phyloP scores from a whole-genome alignment of 2,329 filamentous ascomycete genomes.

The Tolypocladium tundrense region DNA sequence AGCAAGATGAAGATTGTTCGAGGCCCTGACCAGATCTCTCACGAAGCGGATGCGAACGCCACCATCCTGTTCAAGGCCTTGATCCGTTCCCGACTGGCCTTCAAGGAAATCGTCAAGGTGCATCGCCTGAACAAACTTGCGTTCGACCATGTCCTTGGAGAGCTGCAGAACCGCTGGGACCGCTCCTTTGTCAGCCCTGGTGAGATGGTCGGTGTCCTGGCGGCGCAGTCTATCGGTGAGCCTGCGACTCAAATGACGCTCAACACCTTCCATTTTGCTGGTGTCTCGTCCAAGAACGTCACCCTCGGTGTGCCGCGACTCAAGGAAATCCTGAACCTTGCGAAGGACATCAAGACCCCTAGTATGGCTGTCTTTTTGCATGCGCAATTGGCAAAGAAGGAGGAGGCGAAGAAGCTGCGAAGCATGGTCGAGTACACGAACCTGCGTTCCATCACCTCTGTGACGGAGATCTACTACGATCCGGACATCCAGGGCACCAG shows the following conservation, averaged over 20 bases:
- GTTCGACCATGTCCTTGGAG: conserved; percentile 84
- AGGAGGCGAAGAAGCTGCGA: conserved; percentile 74
- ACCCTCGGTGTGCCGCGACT: conserved; percentile 97
- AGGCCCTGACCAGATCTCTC: conserved; percentile 70
- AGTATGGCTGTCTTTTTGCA: conserved; percentile 89
- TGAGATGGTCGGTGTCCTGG: conserved; percentile 97
- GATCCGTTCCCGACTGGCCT: conserved; percentile 78
- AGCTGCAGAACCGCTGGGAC: conserved; percentile 80
- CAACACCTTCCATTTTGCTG: conserved; percentile 99
- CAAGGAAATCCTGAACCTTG: conserved; percentile 98
- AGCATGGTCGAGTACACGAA: conserved; percentile 92
- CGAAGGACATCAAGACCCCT: conserved; percentile 96
- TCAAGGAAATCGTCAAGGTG: conserved; percentile 81
- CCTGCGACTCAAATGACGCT: conserved; percentile 98
- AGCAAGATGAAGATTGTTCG: conserved; percentile 76
- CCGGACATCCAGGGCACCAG: conserved; percentile 78
- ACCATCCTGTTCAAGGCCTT: conserved; percentile 90
- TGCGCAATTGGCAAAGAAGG: conserved; percentile 54
- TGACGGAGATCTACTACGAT: conserved; percentile 96
- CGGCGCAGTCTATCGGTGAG: conserved; percentile 96
- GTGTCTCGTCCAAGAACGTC: conserved; percentile 99
- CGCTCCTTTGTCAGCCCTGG: conserved; percentile 80
- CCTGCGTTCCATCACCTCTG: conserved; percentile 78
- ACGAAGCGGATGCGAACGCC: conserved; percentile 78
- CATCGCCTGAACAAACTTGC: conserved; percentile 83